phyloP scores from a whole-genome alignment of 768 basidiomycete species.

The Astraeus odoratus region DNA sequence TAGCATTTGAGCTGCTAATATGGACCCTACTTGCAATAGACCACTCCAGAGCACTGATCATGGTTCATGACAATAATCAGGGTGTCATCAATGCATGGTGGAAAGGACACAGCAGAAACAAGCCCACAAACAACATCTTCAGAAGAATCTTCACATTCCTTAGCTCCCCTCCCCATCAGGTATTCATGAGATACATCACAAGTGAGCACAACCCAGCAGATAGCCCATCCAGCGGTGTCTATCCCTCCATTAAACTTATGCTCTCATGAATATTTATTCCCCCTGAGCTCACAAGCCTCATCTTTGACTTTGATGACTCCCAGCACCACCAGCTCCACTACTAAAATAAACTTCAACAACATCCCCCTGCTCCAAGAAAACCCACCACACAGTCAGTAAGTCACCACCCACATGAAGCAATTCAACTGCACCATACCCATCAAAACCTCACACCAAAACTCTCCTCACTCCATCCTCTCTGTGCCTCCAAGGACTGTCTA shows the following conservation, averaged over 20 bases:
- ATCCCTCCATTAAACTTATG: conserved; percentile 11
- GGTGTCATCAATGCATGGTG: conserved; percentile 4
- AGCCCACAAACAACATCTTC: conserved; percentile 1
- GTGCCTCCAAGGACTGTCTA: conserved; percentile 20
- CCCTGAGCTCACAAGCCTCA: background rate
- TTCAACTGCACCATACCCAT: conserved; percentile 6
- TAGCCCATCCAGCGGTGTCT: conserved; percentile 34
- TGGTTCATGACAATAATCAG: background rate
- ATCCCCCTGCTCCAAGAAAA: background rate
- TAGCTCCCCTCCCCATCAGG: background rate
- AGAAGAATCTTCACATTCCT: background rate
- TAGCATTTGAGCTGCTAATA: conserved; percentile 37
- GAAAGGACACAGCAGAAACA: background rate
- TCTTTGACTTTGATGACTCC: conserved; percentile 5
- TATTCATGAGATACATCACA: conserved; percentile 28
- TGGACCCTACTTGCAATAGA: background rate
- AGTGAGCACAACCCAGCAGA: conserved; percentile 35
- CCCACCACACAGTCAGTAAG: background rate
- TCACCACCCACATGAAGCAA: background rate
- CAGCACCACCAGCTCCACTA: background rate
- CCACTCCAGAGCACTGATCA: conserved; percentile 1
- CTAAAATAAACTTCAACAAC: background rate
- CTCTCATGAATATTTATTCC: conserved; percentile 30
- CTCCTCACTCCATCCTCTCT: conserved; percentile 20
- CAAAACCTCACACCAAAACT: conserved; percentile 10